These are phyloP conservation scores for Paxillus involutus DNA, from an alignment of 768 basidiomycete genomes.

Conservation along the genomic window DNA sequence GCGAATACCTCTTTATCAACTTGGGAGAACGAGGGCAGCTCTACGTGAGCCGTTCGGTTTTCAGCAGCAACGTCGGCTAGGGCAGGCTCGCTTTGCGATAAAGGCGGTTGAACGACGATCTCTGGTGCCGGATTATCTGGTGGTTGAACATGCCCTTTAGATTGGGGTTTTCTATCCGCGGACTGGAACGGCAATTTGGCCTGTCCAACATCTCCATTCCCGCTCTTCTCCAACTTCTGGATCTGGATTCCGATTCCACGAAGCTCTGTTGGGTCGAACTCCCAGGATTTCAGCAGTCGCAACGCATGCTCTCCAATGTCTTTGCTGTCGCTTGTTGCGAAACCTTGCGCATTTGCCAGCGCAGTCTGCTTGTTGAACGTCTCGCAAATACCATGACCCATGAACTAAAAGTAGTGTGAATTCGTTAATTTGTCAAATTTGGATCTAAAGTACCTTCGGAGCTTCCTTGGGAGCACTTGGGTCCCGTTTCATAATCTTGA, in stretches of 20 bases:
- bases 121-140: conserved; percentile 6
- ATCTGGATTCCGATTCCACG: conserved; percentile 91
- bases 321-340: conserved; percentile 69
- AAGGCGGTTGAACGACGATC: conserved; percentile 32
- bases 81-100: conserved; percentile 29
- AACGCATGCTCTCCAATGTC: conserved; percentile 78
- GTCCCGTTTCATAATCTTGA: conserved; percentile 89
- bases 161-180: conserved; percentile 3
- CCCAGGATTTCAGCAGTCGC: conserved; percentile 68
- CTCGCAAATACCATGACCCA: conserved; percentile 89
- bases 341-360: conserved; percentile 57
- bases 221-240: conserved; percentile 72
- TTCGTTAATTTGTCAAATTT: background rate
- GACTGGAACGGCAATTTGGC: conserved; percentile 57
- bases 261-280: conserved; percentile 83
- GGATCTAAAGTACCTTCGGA: conserved; percentile 65
- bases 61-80: conserved; percentile 3
- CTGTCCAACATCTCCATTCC: conserved; percentile 50
- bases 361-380: conserved; percentile 73
- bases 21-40: conserved; percentile 74
- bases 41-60: conserved; percentile 23
- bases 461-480: conserved; percentile 84
- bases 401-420: conserved; percentile 52
- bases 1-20: conserved; percentile 70
- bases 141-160: conserved; percentile 3